Base-by-base conservation (phyloP, 2,329 filamentous ascomycete genomes). In the Ophiocordyceps australis region DNA sequence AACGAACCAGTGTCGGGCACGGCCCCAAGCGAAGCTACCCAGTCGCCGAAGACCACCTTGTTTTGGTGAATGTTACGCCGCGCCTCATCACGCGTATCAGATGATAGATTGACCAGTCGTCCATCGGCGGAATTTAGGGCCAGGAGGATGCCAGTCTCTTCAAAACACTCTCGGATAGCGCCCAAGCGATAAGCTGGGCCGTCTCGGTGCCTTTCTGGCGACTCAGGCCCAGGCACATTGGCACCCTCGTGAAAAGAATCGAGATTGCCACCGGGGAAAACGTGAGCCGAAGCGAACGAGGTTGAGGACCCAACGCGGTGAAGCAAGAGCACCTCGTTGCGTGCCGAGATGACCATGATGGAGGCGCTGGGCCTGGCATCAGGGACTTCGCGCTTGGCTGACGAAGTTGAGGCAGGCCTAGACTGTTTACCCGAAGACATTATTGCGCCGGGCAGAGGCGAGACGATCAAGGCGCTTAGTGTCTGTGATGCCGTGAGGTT, bases 241-340 rank as follows among this genome's bases (percentile, higher is more conserved):
- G 36, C 36, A 3, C 79, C 83, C 38, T 95, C 86, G 40, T 93
- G 81, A 13, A 66, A 65, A 1, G 66, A 49, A 9, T 82, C 76
- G 14, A 93, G 62, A 39, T 83, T 83, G 5, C 89, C 89, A 18
- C 89, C 89, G 0, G 89, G 86, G 38, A 98, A 98, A 32, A 98
- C 89, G 43, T 95, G 83, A 0, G 86, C 89, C 0, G 81, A 86
- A 4, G 86, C 69, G 42, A 94, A 95, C 3, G 83, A 77, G 2
- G 68, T 71, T 0, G 81, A 89, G 2, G 76, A 82, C 35, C 74
- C 65, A 3, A 92, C 81, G 33, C 89, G 74, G 47, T 83, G 83
- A 7, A 95, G 69, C 12, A 95, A 69, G 1, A 98, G 65, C 24
- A 95, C 70, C 46, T 93, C 73, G 47, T 95, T 94, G 26, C 65